Conservation (phyloP, 352 stramenopile species). For the Phytophthora agathidicida region DNA sequence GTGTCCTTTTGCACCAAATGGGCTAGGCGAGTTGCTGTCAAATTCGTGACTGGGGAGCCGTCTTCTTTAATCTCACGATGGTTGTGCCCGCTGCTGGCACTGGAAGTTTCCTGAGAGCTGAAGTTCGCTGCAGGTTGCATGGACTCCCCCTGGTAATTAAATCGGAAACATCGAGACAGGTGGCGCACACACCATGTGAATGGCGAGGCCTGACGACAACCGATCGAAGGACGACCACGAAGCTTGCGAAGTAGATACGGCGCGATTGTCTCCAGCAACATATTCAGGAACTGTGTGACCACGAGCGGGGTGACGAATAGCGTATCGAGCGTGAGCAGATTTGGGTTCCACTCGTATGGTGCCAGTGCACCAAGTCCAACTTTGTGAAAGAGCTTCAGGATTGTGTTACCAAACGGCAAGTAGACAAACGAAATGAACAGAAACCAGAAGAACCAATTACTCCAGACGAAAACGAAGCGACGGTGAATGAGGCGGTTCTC, state of each 20-base stretch:
- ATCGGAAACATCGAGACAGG: slow-evolving; percentile 46
- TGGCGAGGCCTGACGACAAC: slow-evolving; percentile 64
- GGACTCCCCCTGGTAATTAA: slow-evolving; percentile 29
- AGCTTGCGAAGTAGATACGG: slow-evolving; percentile 85
- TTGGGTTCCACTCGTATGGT: slow-evolving; percentile 77
- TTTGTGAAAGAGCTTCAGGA: slow-evolving; percentile 61
- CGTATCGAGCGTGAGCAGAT: slow-evolving; percentile 81
- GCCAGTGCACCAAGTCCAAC: slow-evolving; percentile 58
- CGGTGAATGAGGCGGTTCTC: slow-evolving; percentile 88
- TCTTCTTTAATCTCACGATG: slow-evolving; percentile 24
- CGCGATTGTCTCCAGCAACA: slow-evolving; percentile 87
- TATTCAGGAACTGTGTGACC: slow-evolving; percentile 90
- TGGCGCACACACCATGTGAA: slow-evolving; percentile 62
- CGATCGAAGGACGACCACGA: slow-evolving; percentile 62
- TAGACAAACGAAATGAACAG: slow-evolving; percentile 92
- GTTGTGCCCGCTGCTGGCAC: slow-evolving; percentile 4
- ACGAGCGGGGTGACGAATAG: slow-evolving; percentile 89
- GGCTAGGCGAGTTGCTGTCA: slow-evolving; percentile 71
- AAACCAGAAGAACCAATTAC: slow-evolving; percentile 94
- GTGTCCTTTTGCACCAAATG: slow-evolving; percentile 75
- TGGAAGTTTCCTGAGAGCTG: slow-evolving; percentile 17
- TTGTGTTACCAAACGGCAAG: slow-evolving; percentile 79
- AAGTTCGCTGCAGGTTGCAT: slow-evolving; percentile 11
- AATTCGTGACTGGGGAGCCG: slow-evolving; percentile 30
- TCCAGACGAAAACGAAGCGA: slow-evolving; percentile 91